phyloP scores from a whole-genome alignment of 495 filamentous ascomycete genomes.

The Aspergillus diversus region DNA sequence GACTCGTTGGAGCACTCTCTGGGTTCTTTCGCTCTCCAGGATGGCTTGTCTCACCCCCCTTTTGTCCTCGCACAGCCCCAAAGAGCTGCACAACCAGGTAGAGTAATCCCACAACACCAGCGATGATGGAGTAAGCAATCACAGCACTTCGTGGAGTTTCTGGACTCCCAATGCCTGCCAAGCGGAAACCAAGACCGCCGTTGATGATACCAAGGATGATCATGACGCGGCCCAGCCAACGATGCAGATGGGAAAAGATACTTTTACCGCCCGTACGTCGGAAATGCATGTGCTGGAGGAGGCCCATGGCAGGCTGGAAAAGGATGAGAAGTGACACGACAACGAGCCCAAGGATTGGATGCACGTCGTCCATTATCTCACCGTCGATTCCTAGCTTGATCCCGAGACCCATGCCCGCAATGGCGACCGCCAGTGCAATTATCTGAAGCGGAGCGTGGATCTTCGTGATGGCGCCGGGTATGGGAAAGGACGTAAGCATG shows the following conservation, averaged over 20 bases:
- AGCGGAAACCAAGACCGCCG: slow-evolving; percentile 67
- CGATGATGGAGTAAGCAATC: slow-evolving; percentile 63
- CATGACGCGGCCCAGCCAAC: slow-evolving; percentile 86
- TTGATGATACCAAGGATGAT: slow-evolving; percentile 67
- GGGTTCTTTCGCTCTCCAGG: too few relatives aligned
- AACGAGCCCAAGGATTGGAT: slow-evolving; percentile 58
- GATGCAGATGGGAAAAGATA: slow-evolving; percentile 63
- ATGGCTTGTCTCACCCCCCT: too few relatives aligned
- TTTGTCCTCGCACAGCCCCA: slow-evolving; percentile 4
- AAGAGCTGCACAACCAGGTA: slow-evolving; percentile 43
- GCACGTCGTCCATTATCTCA: slow-evolving; percentile 26
- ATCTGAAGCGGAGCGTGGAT: slow-evolving; percentile 63
- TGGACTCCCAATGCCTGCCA: slow-evolving; percentile 38
- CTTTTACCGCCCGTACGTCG: slow-evolving; percentile 49
- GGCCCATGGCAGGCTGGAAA: slow-evolving; percentile 65
- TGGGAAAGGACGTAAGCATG: slow-evolving; percentile 43
- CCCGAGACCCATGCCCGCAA: slow-evolving; percentile 64
- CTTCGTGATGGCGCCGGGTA: slow-evolving; percentile 26
- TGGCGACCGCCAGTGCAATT: slow-evolving; percentile 55
- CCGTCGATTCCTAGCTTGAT: slow-evolving; percentile 44
- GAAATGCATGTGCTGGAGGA: slow-evolving; percentile 63
- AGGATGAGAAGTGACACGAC: slow-evolving; percentile 56
- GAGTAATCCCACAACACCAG: slow-evolving; percentile 51
- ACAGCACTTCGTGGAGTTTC: slow-evolving; percentile 38
- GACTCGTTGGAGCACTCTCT: too few relatives aligned